phyloP scores from a whole-genome alignment of 768 basidiomycete species.

The Tricholoma terreum region DNA sequence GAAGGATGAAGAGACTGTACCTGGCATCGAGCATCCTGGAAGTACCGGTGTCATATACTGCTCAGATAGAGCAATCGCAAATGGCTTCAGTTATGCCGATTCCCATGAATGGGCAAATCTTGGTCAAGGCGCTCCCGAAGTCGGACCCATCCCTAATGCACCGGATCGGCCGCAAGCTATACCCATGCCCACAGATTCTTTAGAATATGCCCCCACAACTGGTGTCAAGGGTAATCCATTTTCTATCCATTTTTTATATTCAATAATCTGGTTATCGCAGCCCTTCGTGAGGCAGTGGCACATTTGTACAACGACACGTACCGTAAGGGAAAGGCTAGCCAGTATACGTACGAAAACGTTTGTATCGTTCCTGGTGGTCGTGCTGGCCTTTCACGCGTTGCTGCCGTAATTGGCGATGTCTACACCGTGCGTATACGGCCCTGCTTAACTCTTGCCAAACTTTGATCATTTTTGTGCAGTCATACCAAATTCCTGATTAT shows the following conservation, averaged over 20 bases:
- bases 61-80: slow-evolving; percentile 92
- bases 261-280: slow-evolving; percentile 31
- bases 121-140: slow-evolving; percentile 92
- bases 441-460: slow-evolving; percentile 1
- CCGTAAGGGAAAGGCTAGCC: slow-evolving; percentile 71
- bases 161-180: slow-evolving; percentile 64
- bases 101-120: slow-evolving; percentile 85
- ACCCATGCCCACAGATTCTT: slow-evolving; percentile 61
- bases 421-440: slow-evolving; percentile 56
- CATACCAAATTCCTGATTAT: slow-evolving; percentile 91
- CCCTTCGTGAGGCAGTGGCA: slow-evolving; percentile 86
- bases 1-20: slow-evolving; percentile 86
- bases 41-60: slow-evolving; percentile 75
- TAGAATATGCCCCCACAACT: slow-evolving; percentile 92
- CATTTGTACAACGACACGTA: slow-evolving; percentile 87
- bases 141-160: slow-evolving; percentile 78
- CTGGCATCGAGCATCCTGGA: slow-evolving; percentile 79
- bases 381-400: slow-evolving; percentile 84
- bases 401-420: slow-evolving; percentile 89
- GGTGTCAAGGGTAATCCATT: slow-evolving; percentile 69
- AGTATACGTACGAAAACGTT: slow-evolving; percentile 91
- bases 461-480: slow-evolving; percentile 40
- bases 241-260: background rate
- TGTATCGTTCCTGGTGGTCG: slow-evolving; percentile 95
- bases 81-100: slow-evolving; percentile 80